Evolutionary conservation across 2,329 filamentous ascomycete species (phyloP).

Genomic region (Fusarium sp.): DNA sequence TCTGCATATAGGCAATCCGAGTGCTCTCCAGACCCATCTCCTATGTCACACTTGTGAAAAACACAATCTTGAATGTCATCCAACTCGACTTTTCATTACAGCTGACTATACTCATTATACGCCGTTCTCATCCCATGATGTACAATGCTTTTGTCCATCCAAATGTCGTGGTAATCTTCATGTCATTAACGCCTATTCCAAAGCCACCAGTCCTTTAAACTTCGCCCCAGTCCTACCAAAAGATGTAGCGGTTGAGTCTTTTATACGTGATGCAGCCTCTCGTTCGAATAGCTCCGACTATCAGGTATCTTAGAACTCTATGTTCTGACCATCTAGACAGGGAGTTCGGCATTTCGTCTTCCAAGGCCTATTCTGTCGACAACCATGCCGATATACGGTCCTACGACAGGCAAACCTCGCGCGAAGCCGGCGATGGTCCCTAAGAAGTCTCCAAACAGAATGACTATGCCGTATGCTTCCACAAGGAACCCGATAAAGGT

Average conservation of each 20-base stretch:
- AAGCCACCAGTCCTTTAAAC: conserved; percentile 36
- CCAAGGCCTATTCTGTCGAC: conserved; percentile 78
- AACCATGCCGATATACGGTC: conserved; percentile 81
- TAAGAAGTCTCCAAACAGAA: conserved; percentile 96
- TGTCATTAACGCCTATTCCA: conserved; percentile 43
- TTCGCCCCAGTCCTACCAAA: conserved; percentile 27
- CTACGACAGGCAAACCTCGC: conserved; percentile 83
- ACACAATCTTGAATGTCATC: neutral
- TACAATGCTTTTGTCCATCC: conserved; percentile 24
- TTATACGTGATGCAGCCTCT: conserved; percentile 5
- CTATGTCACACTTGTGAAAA: neutral
- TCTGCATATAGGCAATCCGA: conserved; percentile 47
- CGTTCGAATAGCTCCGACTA: neutral
- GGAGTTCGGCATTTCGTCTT: conserved; percentile 79
- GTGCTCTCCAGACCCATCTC: conserved; percentile 32
- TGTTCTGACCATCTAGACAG: conserved; percentile 65
- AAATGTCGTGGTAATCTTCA: conserved; percentile 17
- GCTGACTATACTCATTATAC: conserved; percentile 14
- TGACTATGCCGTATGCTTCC: conserved; percentile 91
- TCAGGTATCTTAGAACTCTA: neutral
- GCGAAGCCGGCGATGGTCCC: conserved; percentile 92
- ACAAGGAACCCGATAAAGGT: conserved; percentile 89
- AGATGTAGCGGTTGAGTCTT: conserved; percentile 16
- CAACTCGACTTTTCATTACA: conserved; percentile 13
- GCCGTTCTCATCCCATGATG: conserved; percentile 17